Base-by-base conservation (phyloP, 2,329 filamentous ascomycete genomes). In the Penicillium fuscoglaucum region DNA sequence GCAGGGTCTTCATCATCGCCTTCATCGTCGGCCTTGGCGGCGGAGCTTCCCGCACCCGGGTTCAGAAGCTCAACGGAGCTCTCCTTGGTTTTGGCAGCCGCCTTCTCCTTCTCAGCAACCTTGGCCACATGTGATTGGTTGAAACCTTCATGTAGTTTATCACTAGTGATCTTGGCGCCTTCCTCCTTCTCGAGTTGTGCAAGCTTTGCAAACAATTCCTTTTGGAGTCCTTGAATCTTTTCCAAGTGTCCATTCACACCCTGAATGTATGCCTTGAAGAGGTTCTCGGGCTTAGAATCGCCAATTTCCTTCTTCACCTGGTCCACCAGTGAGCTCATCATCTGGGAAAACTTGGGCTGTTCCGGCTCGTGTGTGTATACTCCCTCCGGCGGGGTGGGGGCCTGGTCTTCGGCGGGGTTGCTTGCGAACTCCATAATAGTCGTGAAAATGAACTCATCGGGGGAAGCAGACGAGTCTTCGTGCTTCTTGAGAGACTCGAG, bases 311-410 rank as follows among this genome's bases (percentile, higher is more conserved):
- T 87, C 76, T 96, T 97, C 43, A 98, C 92, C 76, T 96, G 90
- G 70, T 99, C 95, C 21, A 98, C 84, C 68, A 99, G 77, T n/a
- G 88, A 87, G n/a, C 90, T 90, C 89, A 99, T 93, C 95, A 99
- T 99, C 80, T 96, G 91, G 40, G 91, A 95, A 72, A 96, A 99
- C 15, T 88, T 89, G 0, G 90, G 91, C 67, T 90, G 86, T 70
- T 87, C 87, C 73, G 89, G 85, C 66, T 89, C 87, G 55, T 91
- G 83, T 43, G 83, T 82, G 71, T 96, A 89, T 29, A 97, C 89
- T 47, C 90, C 92, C 64, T 87, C 88, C 1, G 93, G 93, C 26
- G 90, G 82, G 50, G 84, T 82, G 9, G 90, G 87, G 4, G 91
- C 90, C 71, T 91, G 86, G 69, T 96, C 90, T 58, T 88, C 84